Evolutionary conservation across 768 basidiomycete genomes (phyloP), one percentile per base, ranked within the genome.

Genomic region (Tephrocybe rancida): DNA sequence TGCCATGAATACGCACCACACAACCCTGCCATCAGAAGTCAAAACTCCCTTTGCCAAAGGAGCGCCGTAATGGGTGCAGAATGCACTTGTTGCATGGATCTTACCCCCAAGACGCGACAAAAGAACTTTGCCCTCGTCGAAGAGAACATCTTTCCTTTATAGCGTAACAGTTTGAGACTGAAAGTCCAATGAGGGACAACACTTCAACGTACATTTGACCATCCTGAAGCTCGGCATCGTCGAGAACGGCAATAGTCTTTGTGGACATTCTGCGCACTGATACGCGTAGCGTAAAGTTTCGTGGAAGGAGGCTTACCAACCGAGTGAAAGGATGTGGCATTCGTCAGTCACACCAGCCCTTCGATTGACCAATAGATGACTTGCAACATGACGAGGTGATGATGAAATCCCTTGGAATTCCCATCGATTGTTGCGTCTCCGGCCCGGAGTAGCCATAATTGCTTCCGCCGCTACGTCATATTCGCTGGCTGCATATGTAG

Each of bases 21-120:
- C 83, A 18, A 95, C 81, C 55, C 89, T 74, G 9, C 90, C 92
- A 66, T 90, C 87, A 29, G 87, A 78, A 7, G 87, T 82, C 50
- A 94, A 73, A 9, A 92, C 86, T 47, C 92, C 93, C 68, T 92
- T 92, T 4, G 77, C 84, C 2, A 95, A 77, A 1, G 92, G 92
- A 2, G 93, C 93, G 10, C 94, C 94, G 65, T 94, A 95, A 68
- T 96, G 94, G 1, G 92, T 95, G 70, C 94, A 96, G 69, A 83
- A 88, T 2, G 90, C 90, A 55, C 85, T 87, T 0, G 88, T 94
- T 5, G 92, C 90, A 59, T 88, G 78, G 1, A 92, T 73, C 59
- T 87, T 82, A 61, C 88, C 85, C 25, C 87, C 88, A 16, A 95
- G 69, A 46, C 86, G 85, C 48, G 88, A 88, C 10, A 95, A 68